Evolutionary conservation across 2,329 filamentous ascomycete genomes (phyloP).

Genomic region (Nemania sp.): DNA sequence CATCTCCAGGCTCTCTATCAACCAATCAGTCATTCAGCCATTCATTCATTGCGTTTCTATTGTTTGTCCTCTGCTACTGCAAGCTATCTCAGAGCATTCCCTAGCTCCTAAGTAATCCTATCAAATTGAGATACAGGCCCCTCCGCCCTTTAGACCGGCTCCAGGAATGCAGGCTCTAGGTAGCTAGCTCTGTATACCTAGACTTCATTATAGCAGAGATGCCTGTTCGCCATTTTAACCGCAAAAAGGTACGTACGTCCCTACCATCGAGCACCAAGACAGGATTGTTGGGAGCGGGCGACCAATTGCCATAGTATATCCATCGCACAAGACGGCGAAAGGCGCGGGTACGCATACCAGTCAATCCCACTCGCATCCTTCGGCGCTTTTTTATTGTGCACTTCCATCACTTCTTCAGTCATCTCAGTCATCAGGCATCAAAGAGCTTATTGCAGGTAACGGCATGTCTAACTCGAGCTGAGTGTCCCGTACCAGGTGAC

Average conservation of each 20-base stretch:
- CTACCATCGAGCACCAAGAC: neutral
- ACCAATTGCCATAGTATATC: neutral
- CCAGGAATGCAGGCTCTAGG: neutral
- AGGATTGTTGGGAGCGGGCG: constrained; percentile 7
- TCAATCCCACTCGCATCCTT: neutral
- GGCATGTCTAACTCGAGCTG: constrained; percentile 12
- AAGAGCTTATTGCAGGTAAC: neutral
- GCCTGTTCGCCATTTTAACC: constrained; percentile 3
- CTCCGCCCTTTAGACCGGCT: neutral
- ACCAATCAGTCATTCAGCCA: neutral
- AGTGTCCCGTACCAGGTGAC: constrained; percentile 6
- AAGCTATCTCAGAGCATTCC: constrained; percentile 1
- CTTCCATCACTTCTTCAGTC: too few relatives aligned
- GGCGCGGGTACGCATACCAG: neutral
- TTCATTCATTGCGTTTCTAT: too few relatives aligned
- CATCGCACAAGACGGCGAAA: constrained; percentile 9
- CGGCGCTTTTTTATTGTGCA: constrained; percentile 7
- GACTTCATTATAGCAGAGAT: neutral
- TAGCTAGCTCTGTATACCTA: too few relatives aligned
- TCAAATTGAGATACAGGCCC: neutral
- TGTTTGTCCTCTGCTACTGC: neutral
- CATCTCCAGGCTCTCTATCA: neutral
- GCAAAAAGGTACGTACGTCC: neutral
- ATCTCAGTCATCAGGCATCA: neutral
- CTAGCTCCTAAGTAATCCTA: neutral